Evolutionary conservation across 352 stramenopile genomes (phyloP), one percentile per base, ranked within the genome.

Genomic region (Pythium brassicae): DNA sequence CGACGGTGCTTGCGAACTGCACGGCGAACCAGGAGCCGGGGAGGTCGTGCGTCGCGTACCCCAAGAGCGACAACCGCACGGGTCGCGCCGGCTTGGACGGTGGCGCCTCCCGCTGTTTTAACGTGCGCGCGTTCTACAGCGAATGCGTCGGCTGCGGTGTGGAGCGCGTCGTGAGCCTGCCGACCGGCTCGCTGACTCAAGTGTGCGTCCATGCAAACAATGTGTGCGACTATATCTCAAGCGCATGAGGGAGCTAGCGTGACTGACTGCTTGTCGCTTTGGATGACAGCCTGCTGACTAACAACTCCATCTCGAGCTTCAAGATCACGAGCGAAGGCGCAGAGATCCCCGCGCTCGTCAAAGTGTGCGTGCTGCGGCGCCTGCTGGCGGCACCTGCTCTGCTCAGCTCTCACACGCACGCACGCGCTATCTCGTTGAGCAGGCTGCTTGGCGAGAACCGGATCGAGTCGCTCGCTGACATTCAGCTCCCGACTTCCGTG

Each of bases 231-330:
- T n/a, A 7, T 37, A 1, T 37, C 32, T 7, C 32, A 11, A 37
- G 32, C 32, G 32, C 32, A 22, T 7, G 15, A 45, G 40, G 17
- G n/a, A 45, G 4, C n/a, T 10, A 45, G 15, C 40, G 40, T 10
- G 14, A 2, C 8, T 11, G 32, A 37, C 32, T 37, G 32, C 32
- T n/a, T 50, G 25, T n/a, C 9, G 6, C n/a, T 50, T 45, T 15
- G 40, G n/a, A 23, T 12, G 23, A 9, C 29, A 63, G 57, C 10
- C 17, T 44, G 15, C 45, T 63, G 12, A 44, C 50, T 0, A 53
- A 63, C 43, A 63, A 63, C 43, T 57, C 57, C 23, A 57, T 63
- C 50, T 35, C 34, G 43, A 59, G 22, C n/a, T 29, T 63, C 20
- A 19, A 32, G 6, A 54, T 63, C 19, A 17, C 43, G 5, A 29